Evolutionary conservation across 257 asterid species (phyloP).

Genomic region (Ilex asprella): DNA sequence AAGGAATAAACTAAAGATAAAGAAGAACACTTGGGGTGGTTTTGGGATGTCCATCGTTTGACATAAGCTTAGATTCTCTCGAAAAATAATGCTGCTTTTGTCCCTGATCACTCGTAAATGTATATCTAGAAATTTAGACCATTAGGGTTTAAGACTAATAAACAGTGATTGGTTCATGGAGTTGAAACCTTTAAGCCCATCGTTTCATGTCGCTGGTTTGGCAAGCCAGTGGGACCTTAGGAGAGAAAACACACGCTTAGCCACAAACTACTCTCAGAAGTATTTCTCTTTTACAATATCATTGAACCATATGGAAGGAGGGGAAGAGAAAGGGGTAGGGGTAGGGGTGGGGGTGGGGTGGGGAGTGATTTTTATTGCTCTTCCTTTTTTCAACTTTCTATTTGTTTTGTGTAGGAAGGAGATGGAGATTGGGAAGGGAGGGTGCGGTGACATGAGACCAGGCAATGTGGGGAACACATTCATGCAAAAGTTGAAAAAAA

Average conservation of each 20-base stretch:
- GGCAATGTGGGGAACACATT: constrained; percentile 61
- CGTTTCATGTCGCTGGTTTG: constrained; percentile 46
- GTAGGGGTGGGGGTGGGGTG: too few relatives aligned
- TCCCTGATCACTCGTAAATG: too few relatives aligned
- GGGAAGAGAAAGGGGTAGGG: too few relatives aligned
- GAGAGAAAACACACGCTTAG: constrained; percentile 18
- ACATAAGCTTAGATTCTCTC: constrained; percentile 25
- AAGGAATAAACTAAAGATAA: background rate
- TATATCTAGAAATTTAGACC: too few relatives aligned
- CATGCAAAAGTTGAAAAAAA: constrained; percentile 47
- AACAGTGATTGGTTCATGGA: constrained; percentile 40
- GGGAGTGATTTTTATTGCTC: too few relatives aligned
- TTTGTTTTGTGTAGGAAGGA: too few relatives aligned
- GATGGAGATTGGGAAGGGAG: too few relatives aligned
- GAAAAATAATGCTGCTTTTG: too few relatives aligned
- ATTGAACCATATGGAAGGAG: too few relatives aligned
- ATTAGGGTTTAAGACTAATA: constrained; percentile 11
- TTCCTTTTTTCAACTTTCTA: too few relatives aligned
- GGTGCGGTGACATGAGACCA: constrained; percentile 19
- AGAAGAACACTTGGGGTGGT: background rate
- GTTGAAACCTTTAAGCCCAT: constrained; percentile 66
- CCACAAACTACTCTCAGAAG: constrained; percentile 38
- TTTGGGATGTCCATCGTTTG: constrained; percentile 13
- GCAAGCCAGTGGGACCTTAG: constrained; percentile 38
- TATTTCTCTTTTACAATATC: background rate